These are phyloP conservation scores for Penicillium sclerotigenum DNA, from an alignment of 2,329 filamentous ascomycete species.

Conservation along the genomic window DNA sequence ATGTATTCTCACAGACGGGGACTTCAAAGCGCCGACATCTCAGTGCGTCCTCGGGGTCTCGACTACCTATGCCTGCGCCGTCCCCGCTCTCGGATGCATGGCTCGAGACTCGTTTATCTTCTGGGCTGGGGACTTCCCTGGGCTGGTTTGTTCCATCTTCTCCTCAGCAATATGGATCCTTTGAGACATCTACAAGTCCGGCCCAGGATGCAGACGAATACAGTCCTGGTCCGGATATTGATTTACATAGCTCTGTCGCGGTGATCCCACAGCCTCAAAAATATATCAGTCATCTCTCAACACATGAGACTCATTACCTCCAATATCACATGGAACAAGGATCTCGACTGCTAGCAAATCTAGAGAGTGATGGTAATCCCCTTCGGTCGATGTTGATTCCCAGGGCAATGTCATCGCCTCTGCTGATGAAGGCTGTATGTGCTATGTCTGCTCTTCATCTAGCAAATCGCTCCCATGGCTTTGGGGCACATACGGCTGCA, in stretches of 20 bases:
- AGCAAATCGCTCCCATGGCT: slow-evolving; percentile 29
- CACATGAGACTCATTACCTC: slow-evolving; percentile 35
- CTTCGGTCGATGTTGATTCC: slow-evolving; percentile 37
- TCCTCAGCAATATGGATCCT: background rate
- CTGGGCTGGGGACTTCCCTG: slow-evolving; percentile 4
- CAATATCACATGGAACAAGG: slow-evolving; percentile 39
- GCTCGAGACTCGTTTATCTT: slow-evolving; percentile 9
- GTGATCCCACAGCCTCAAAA: slow-evolving; percentile 17
- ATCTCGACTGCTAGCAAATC: slow-evolving; percentile 35
- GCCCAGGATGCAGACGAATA: background rate
- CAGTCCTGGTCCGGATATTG: background rate
- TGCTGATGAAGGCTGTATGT: slow-evolving; percentile 38
- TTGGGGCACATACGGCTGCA: slow-evolving; percentile 29
- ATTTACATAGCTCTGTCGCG: background rate
- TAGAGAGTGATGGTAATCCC: slow-evolving; percentile 38
- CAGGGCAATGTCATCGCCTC: slow-evolving; percentile 35
- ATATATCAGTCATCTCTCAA: slow-evolving; percentile 27
- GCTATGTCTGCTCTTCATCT: slow-evolving; percentile 39
- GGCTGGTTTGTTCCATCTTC: slow-evolving; percentile 8
- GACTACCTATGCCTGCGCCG: slow-evolving; percentile 9
- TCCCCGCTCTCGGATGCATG: slow-evolving; percentile 15
- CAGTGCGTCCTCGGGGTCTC: slow-evolving; percentile 17
- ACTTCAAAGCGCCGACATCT: slow-evolving; percentile 22
- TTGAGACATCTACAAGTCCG: background rate
- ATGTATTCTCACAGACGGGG: slow-evolving; percentile 27